Conservation (phyloP, 192 early-diverging fungal species). For the Phycomyces blakesleeanus region DNA sequence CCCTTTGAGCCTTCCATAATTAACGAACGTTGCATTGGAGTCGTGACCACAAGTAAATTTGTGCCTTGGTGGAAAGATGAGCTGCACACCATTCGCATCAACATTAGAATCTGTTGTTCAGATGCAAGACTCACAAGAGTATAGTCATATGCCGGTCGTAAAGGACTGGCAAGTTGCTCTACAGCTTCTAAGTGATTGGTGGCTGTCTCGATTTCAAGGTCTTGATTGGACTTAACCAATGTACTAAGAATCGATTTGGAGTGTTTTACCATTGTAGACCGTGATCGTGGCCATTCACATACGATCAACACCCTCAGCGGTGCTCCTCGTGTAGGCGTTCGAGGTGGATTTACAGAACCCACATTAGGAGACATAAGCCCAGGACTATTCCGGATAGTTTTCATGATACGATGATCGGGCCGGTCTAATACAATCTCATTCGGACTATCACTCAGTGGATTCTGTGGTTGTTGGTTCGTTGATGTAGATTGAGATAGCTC, state of each 20-base stretch:
- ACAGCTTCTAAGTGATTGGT: conserved; percentile 38
- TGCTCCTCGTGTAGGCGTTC: conserved; percentile 5
- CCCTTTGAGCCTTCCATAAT: conserved; percentile 44
- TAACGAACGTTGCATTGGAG: conserved; percentile 48
- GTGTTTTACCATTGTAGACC: conserved; percentile 39
- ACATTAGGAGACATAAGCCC: conserved; percentile 11
- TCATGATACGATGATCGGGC: conserved; percentile 6
- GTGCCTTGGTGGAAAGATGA: conserved; percentile 14
- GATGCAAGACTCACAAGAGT: conserved; percentile 45
- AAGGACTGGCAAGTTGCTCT: conserved; percentile 24
- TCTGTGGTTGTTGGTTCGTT: not conserved
- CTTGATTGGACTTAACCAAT: conserved; percentile 23
- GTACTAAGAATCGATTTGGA: conserved; percentile 24
- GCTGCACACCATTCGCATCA: conserved; percentile 23
- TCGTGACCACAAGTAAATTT: conserved; percentile 45
- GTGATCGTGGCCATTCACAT: conserved; percentile 38
- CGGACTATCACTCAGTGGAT: not conserved
- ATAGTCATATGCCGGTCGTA: conserved; percentile 33
- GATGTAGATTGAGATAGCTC: not conserved
- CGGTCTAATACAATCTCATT: not conserved
- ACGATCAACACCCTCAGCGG: conserved; percentile 37
- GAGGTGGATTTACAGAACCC: conserved; percentile 8
- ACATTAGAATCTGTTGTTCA: conserved; percentile 39
- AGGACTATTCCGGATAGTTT: conserved; percentile 2
- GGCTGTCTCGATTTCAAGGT: conserved; percentile 36